Percentiles rank a stretch among this genome's conserved stretches.
Conservation (phyloP, 192 early-diverging fungal genomes). For the Coemansia aciculifera region DNA sequence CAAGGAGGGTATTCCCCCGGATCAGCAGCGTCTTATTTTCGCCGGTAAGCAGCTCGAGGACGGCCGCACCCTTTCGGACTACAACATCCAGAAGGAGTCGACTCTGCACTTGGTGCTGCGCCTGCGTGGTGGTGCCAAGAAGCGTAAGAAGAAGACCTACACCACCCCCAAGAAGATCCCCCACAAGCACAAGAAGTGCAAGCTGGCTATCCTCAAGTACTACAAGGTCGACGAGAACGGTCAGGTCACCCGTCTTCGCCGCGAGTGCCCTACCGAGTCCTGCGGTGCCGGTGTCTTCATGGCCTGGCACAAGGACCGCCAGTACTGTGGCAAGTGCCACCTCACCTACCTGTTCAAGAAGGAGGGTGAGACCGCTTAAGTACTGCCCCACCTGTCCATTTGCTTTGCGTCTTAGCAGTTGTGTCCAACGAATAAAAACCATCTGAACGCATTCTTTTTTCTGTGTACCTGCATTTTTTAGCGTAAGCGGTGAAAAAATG, state of each 20-base stretch:
- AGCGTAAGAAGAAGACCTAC: constrained; percentile 99
- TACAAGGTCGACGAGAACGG: constrained; percentile 98
- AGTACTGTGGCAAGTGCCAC: constrained; percentile 97
- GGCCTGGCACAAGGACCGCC: constrained; percentile 97
- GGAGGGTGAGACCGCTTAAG: constrained; percentile 58
- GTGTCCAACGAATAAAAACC: not conserved
- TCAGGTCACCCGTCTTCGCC: constrained; percentile 96
- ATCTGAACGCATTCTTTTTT: not conserved
- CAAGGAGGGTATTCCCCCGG: constrained; percentile 98
- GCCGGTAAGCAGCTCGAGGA: constrained; percentile 85
- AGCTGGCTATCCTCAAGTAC: constrained; percentile 97
- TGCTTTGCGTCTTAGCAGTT: not conserved
- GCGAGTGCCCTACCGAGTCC: constrained; percentile 94
- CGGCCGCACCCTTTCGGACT: constrained; percentile 70
- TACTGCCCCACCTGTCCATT: not conserved
- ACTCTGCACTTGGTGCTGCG: constrained; percentile 77
- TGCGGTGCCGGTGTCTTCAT: constrained; percentile 99
- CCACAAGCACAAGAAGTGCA: constrained; percentile 99
- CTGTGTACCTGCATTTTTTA: no score
- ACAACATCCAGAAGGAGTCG: constrained; percentile 87
- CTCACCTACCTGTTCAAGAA: constrained; percentile 96
- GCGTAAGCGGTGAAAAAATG: not conserved
- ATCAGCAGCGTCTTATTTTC: constrained; percentile 98
- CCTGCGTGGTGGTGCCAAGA: constrained; percentile 92
- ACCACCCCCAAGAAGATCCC: constrained; percentile 99